A percentile compares a stretch with the other conserved stretches of the same genome.
phyloP scores from a whole-genome alignment of 768 basidiomycete species.

The Suillus subaureus region DNA sequence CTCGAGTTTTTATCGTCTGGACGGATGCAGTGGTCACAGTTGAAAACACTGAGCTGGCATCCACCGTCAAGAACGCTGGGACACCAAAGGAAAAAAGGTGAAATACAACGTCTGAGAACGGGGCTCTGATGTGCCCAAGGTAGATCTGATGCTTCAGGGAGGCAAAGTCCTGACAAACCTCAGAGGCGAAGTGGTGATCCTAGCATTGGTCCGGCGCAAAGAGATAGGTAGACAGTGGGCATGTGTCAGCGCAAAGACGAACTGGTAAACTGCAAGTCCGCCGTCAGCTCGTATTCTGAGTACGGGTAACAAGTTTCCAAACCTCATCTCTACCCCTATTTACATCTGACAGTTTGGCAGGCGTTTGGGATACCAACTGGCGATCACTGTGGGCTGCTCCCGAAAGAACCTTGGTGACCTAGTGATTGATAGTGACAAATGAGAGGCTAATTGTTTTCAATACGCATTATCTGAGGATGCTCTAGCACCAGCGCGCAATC shows the following conservation, averaged over 20 bases:
- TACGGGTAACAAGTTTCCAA: conserved; percentile 81
- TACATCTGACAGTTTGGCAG: conserved; percentile 54
- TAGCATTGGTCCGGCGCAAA: conserved; percentile 74
- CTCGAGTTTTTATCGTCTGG: neutral
- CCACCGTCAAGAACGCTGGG: conserved; percentile 42
- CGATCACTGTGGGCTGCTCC: conserved; percentile 68
- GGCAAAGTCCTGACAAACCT: no score
- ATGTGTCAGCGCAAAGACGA: neutral
- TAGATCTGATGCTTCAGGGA: conserved; percentile 63
- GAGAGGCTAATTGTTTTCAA: conserved; percentile 22
- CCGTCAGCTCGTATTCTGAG: conserved; percentile 74
- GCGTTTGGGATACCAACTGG: conserved; percentile 59
- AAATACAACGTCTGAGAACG: conserved; percentile 66
- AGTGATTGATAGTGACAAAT: conserved; percentile 79
- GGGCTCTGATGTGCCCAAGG: conserved; percentile 71
- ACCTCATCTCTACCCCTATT: conserved; percentile 43
- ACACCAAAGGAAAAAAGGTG: conserved; percentile 65
- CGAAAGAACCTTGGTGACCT: conserved; percentile 75
- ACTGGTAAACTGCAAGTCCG: conserved; percentile 61
- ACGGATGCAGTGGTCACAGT: conserved; percentile 88
- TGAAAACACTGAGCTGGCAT: conserved; percentile 80
- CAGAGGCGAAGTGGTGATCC: conserved; percentile 46
- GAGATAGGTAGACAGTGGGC: conserved; percentile 46
- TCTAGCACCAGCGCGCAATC: conserved; percentile 60
- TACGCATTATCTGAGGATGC: conserved; percentile 1